Evolutionary conservation across 78 protist species (phyloP).

Genomic region (Dictyostelium intermedium): DNA sequence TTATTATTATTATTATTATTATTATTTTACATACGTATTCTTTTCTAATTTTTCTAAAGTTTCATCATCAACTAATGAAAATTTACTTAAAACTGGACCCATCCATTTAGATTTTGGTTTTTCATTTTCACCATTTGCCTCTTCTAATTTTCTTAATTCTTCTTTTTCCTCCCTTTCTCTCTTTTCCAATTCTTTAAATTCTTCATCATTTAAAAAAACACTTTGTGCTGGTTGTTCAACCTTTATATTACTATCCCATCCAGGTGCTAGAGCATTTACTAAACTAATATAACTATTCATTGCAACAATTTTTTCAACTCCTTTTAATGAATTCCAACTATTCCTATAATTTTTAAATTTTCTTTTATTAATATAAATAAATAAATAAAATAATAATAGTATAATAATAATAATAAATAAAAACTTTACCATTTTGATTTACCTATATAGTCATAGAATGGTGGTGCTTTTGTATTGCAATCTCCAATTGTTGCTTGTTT

Average conservation of each 20-base stretch:
- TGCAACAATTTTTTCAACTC: conserved; percentile 29
- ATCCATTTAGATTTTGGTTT: conserved; percentile 10
- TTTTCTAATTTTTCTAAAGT: neutral
- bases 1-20: neutral
- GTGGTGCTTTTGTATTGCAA: conserved; percentile 63
- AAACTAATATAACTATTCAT: conserved; percentile 47
- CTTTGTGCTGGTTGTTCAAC: neutral
- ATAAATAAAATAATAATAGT: too few species aligned
- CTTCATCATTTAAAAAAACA: conserved; percentile 1
- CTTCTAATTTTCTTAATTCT: neutral
- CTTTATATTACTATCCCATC: conserved; percentile 34
- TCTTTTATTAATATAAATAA: neutral
- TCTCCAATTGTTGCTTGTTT: conserved; percentile 69
- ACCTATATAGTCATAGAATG: conserved; percentile 60
- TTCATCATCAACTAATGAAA: conserved; percentile 23
- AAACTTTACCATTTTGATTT: conserved; percentile 36
- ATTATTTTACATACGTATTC: neutral
- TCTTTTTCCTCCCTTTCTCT: conserved; percentile 3
- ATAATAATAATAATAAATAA: too few species aligned
- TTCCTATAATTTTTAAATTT: neutral
- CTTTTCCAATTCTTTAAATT: neutral
- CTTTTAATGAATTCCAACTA: conserved; percentile 40
- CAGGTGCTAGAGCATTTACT: conserved; percentile 3
- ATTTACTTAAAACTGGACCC: conserved; percentile 69
- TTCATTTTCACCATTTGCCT: neutral